Conservation (phyloP, 805 yeast species). For the Ogataea polymorpha region DNA sequence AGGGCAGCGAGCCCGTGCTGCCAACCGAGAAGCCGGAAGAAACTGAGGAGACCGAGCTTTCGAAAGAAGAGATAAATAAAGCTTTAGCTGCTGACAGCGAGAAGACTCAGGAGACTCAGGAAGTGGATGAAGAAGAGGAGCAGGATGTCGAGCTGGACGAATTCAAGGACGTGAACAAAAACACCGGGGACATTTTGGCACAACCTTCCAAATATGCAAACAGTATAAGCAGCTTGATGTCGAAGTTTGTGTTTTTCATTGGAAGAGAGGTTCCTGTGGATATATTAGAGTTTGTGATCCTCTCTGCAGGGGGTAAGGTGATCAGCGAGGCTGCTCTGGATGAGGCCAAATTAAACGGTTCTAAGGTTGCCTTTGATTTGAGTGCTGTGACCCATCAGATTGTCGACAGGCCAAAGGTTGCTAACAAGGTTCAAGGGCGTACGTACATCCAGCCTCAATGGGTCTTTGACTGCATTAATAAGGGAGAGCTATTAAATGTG, state of each 20-base stretch:
- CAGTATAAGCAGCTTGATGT: slow-evolving; percentile 63
- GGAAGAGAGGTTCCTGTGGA: slow-evolving; percentile 97
- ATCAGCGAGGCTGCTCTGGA: slow-evolving; percentile 87
- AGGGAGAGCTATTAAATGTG: slow-evolving; percentile 69
- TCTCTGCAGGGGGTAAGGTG: slow-evolving; percentile 82
- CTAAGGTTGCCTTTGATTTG: slow-evolving; percentile 53
- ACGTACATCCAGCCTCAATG: slow-evolving; percentile 97
- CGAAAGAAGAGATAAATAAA: slow-evolving; percentile 40
- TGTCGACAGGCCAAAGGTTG: slow-evolving; percentile 83
- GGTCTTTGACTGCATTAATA: slow-evolving; percentile 90
- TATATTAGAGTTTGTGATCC: slow-evolving; percentile 79
- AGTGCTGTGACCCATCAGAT: slow-evolving; percentile 86
- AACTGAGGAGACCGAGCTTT: slow-evolving; percentile 37
- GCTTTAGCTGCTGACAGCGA: slow-evolving; percentile 54
- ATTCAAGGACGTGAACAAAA: slow-evolving; percentile 61
- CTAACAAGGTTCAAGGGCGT: slow-evolving; percentile 80
- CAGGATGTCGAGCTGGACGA: slow-evolving; percentile 60
- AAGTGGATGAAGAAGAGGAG: slow-evolving; percentile 42
- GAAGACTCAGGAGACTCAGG: slow-evolving; percentile 36
- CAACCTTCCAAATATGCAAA: slow-evolving; percentile 68
- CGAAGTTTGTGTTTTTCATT: slow-evolving; percentile 74
- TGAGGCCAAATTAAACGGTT: slow-evolving; percentile 52
- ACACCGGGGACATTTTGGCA: slow-evolving; percentile 62
- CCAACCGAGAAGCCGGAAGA: slow-evolving; percentile 32
- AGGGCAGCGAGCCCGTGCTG: slow-evolving; percentile 35